Conservation (phyloP, 192 early-diverging fungal genomes). For the Backusella psychrophila region DNA sequence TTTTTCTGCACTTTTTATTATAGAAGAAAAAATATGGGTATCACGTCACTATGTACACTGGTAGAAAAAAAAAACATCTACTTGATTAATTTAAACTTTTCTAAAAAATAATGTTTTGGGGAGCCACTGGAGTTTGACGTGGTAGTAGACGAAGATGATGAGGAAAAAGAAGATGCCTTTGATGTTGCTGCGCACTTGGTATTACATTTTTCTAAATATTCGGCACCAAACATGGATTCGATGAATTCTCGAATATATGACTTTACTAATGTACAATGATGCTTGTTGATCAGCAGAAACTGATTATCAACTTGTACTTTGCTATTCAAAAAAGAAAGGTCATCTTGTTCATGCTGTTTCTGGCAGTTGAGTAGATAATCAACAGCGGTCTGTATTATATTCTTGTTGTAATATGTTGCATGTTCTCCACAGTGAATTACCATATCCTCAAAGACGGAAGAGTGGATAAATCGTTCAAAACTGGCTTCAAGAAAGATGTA, state of each 20-base stretch:
- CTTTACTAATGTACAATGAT: not conserved
- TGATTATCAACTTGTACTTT: not conserved
- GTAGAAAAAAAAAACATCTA: not conserved
- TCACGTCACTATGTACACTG: not conserved
- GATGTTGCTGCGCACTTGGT: not conserved
- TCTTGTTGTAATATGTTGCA: conserved; percentile 21
- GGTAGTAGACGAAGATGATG: not conserved
- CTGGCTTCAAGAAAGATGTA: conserved; percentile 41
- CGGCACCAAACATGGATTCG: not conserved
- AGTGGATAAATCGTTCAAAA: conserved; percentile 33
- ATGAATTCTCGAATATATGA: not conserved
- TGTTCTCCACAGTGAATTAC: conserved; percentile 31
- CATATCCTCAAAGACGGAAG: conserved; percentile 28
- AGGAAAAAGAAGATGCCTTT: not conserved
- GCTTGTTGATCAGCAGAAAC: not conserved
- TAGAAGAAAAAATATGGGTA: not conserved
- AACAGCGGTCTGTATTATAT: conserved; percentile 18
- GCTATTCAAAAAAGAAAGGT: not conserved
- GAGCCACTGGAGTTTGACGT: not conserved
- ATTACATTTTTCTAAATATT: not conserved
- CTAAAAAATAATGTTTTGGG: not conserved
- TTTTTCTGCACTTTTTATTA: not conserved
- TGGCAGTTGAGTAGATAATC: conserved; percentile 16
- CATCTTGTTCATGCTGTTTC: not conserved
- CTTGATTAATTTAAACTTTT: not conserved